Conservation (phyloP, 495 filamentous ascomycete species). For the Melanomma pulvis-pyrius region DNA sequence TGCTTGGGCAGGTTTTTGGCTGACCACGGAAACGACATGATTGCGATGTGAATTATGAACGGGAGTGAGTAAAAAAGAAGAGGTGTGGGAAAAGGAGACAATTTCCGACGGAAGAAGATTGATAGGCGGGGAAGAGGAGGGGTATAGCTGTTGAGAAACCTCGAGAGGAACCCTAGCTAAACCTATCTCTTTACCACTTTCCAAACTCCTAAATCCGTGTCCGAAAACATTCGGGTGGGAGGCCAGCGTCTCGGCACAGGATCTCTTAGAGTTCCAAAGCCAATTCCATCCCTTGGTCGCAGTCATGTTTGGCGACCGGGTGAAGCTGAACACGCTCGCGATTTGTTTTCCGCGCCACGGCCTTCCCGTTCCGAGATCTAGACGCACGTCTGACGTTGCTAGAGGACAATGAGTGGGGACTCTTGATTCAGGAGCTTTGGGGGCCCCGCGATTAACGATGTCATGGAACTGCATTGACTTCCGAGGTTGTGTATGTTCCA, state of each 20-base stretch:
- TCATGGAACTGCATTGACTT: background rate
- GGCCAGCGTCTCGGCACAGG: background rate
- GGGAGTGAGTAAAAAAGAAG: background rate
- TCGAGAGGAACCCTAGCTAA: background rate
- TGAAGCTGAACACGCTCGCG: slow-evolving; percentile 24
- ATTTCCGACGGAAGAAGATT: background rate
- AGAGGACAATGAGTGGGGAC: background rate
- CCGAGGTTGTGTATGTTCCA: background rate
- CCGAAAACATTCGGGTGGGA: background rate
- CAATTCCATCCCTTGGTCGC: background rate
- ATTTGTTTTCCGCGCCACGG: slow-evolving; percentile 29
- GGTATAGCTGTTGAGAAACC: slow-evolving; percentile 8
- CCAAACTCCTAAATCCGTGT: slow-evolving; percentile 9
- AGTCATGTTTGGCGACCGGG: background rate
- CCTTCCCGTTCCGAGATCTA: background rate
- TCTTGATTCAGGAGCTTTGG: slow-evolving; percentile 14
- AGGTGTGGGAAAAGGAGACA: background rate
- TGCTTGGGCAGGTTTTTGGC: slow-evolving; percentile 47
- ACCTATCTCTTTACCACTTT: background rate
- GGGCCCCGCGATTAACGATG: background rate
- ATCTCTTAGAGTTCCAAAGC: background rate
- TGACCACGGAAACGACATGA: slow-evolving; percentile 43
- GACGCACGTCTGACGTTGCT: slow-evolving; percentile 5
- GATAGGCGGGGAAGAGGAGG: slow-evolving; percentile 22
- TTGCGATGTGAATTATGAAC: background rate